Percentiles rank a stretch among this genome's conserved stretches.
Evolutionary conservation across 1,139 yeast species (phyloP).

Genomic region (Saccharomyces hybrid): DNA sequence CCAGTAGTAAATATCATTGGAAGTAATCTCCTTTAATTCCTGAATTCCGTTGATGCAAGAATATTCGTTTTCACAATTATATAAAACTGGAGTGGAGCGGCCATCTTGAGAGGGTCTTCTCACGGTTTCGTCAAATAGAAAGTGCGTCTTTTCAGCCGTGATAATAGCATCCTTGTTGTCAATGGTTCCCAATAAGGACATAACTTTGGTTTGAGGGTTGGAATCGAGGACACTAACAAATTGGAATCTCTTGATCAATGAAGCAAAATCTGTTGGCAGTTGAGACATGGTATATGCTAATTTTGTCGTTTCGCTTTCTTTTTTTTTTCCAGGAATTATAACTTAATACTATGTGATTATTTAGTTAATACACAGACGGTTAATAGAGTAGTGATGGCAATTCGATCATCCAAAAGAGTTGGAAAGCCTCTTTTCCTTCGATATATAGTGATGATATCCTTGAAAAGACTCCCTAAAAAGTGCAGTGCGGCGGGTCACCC

Average conservation of each 20-base stretch:
- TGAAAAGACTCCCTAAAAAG: conserved; percentile 1
- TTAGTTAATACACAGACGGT: not conserved
- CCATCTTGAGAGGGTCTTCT: conserved; percentile 21
- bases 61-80: conserved; percentile 27
- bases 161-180: conserved; percentile 55
- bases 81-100: conserved; percentile 18
- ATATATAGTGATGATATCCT: not conserved
- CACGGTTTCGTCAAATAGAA: conserved; percentile 31
- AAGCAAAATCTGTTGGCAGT: conserved; percentile 2
- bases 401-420: not conserved
- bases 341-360: not conserved
- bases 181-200: conserved; percentile 65
- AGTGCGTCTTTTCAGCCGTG: conserved; percentile 68
- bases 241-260: conserved; percentile 34
- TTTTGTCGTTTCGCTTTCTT: not conserved
- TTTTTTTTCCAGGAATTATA: not conserved
- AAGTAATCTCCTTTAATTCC: conserved; percentile 43
- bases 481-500: not conserved
- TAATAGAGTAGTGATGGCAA: not conserved
- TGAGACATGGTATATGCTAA: not conserved
- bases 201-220: conserved; percentile 59
- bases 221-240: conserved; percentile 41
- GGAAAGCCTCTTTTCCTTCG: not conserved
- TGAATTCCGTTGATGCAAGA: conserved; percentile 33
- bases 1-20: conserved; percentile 84